Base-by-base conservation (phyloP, 768 basidiomycete genomes). In the Chalciporus piperatus region DNA sequence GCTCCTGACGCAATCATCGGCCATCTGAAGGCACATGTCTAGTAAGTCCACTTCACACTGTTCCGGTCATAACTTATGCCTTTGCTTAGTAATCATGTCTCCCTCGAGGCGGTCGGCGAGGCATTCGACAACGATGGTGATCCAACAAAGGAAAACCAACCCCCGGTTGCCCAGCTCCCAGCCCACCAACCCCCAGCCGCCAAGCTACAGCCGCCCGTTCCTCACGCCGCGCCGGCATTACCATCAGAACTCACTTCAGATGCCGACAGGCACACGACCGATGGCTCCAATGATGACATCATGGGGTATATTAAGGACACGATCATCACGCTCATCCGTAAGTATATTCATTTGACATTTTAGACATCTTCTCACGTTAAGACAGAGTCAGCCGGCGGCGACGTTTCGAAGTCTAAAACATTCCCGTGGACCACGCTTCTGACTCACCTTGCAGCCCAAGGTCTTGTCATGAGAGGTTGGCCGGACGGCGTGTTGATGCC, bases 11-110 rank as follows among this genome's bases (percentile, higher is more conserved):
- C 40, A 4, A 50, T 50, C 19, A 44, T 50, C 14, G 23, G 23
- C 9, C 41, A 43, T 19, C 27, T 50, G 23, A 50, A 45, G 32
- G 41, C 48, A 11, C 48, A 45, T 9, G 27, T 50, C 17, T 50
- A 45, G 37, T 38, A 38, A 38, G 37, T 38, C 10, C 14, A 16
- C 14, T 38, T 38, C 7, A 38, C 14, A 13, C 16, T 38, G 17
- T 38, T 14, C 17, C 10, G 7, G 2, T 16, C 14, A 16, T 16
- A 17, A 14, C 14, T 38, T 17, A 16, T 7, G 17, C 37, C 37
- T 9, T 12, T 6, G 17, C 17, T 38, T 38, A 38, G 37, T 16
- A 38, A 38, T 16, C 10, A 38, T 38, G 37, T 38, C 10, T 38
- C 37, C 13, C 37, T 38, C 37, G 13, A 38, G 10, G 12, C 14